Evolutionary conservation across 2,329 filamentous ascomycete species (phyloP).

Genomic region (Cladosporium oxysporum): DNA sequence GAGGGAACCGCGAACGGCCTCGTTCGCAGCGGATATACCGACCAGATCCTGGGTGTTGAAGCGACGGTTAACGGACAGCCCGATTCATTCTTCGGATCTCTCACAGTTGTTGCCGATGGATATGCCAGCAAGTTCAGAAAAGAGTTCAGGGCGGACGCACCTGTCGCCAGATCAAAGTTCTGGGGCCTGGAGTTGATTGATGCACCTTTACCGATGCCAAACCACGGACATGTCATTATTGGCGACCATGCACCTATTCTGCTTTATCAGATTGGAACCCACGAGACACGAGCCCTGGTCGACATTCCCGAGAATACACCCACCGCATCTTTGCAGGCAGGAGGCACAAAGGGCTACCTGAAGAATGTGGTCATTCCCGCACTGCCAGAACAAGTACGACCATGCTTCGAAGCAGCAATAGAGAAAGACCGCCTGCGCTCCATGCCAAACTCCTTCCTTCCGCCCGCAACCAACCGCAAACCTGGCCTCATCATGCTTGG

Average conservation of each 20-base stretch:
- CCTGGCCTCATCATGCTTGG: slow-evolving; percentile 80
- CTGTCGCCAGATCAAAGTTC: slow-evolving; percentile 80
- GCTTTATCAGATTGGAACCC: slow-evolving; percentile 94
- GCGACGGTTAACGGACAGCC: slow-evolving; percentile 64
- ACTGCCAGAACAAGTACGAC: slow-evolving; percentile 70
- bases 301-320: slow-evolving; percentile 80
- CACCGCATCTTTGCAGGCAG: slow-evolving; percentile 69
- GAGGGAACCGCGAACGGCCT: slow-evolving; percentile 83
- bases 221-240: slow-evolving; percentile 86
- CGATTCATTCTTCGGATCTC: slow-evolving; percentile 80
- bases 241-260: slow-evolving; percentile 76
- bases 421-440: slow-evolving; percentile 75
- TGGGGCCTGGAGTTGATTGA: slow-evolving; percentile 92
- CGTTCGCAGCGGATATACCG: slow-evolving; percentile 67
- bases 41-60: slow-evolving; percentile 81
- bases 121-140: slow-evolving; percentile 92
- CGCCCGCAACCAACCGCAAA: slow-evolving; percentile 70
- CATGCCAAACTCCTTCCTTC: slow-evolving; percentile 96
- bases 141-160: slow-evolving; percentile 66
- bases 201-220: slow-evolving; percentile 70
- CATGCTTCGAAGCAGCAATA: slow-evolving; percentile 74
- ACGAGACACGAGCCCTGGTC: slow-evolving; percentile 86
- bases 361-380: slow-evolving; percentile 75
- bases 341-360: slow-evolving; percentile 85
- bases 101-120: slow-evolving; percentile 90